Base-by-base conservation (phyloP, 805 yeast species). In the Tetrapisispora nanseiensis region DNA sequence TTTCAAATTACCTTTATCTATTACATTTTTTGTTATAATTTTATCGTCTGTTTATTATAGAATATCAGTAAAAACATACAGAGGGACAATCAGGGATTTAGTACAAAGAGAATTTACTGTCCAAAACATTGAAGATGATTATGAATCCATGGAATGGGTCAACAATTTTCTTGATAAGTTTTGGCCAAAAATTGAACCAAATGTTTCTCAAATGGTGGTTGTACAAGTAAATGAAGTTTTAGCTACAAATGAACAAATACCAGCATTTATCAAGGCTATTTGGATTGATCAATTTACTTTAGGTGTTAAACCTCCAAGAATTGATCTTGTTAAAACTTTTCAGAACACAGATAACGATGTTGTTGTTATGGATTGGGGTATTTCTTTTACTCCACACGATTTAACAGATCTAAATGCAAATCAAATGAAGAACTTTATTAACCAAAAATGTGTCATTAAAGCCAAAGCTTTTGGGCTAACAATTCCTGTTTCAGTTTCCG, bases 341-440 rank as follows among this genome's bases (percentile, higher is more conserved):
- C 84, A 81, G 38, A 85, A 90, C 48, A 90, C 97, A n/a, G 80
- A 78, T 24, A 83, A 82, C 47, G 96, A 90, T 57, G 82, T 92
- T 40, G 94, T 90, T 10, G 96, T 94, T 41, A 92, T 92, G 96
- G 98, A 92, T 64, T 90, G 97, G 97, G 82, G 80, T 33, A 75
- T 83, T 34, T 84, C 96, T 1, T 86, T 89, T 68, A 82, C 86
- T 22, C 98, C 99, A n/a, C 86, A 86, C 63, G 83, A 87, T 31
- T 63, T 77, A 39, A 82, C 82, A 33, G 99, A 92, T 62, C 68
- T 86, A 52, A 86, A 86, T 42, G 78, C 80, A 22, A 85, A 90
- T 55, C 97, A 92, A 63, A 61, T 82, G 62, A 85, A 81, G 58
- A 86, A 80, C 60, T 79, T 78, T 51, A 89, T 87, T 33, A 87